phyloP scores from a whole-genome alignment of 2,329 filamentous ascomycete species.

The Nothopassalora personata region DNA sequence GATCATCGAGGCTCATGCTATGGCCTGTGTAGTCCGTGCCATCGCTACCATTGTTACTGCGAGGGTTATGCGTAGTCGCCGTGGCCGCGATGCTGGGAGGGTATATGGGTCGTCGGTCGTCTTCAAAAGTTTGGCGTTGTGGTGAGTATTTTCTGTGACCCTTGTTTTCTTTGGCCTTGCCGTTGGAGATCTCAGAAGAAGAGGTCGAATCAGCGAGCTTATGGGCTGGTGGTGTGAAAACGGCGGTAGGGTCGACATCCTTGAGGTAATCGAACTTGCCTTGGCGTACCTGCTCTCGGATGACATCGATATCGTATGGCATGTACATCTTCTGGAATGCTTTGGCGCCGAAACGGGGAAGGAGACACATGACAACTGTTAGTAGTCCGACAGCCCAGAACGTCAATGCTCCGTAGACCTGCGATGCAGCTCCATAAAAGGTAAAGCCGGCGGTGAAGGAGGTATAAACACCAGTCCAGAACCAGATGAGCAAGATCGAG shows the following conservation, averaged over 20 bases:
- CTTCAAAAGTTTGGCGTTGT: conserved; percentile 57
- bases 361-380: conserved; percentile 73
- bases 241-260: conserved; percentile 42
- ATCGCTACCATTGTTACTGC: conserved; percentile 86
- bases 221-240: conserved; percentile 38
- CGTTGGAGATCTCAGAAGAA: conserved; percentile 51
- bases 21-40: conserved; percentile 78
- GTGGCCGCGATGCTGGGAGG: conserved; percentile 80
- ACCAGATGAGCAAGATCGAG: conserved; percentile 82
- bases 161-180: conserved; percentile 22
- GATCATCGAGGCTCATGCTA: conserved; percentile 32
- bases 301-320: conserved; percentile 87
- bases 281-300: conserved; percentile 81
- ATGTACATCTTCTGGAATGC: conserved; percentile 88
- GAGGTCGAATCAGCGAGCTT: conserved; percentile 49
- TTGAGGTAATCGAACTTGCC: conserved; percentile 76
- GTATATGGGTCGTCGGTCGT: conserved; percentile 89
- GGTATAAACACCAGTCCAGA: conserved; percentile 91
- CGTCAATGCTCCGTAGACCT: conserved; percentile 73
- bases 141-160: conserved; percentile 6
- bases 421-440: conserved; percentile 71
- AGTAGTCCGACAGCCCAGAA: conserved; percentile 86
- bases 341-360: conserved; percentile 84
- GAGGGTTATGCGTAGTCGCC: conserved; percentile 69
- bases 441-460: conserved; percentile 52